Base-by-base conservation (phyloP, 805 yeast genomes). In the Yamadazyma laniorum region DNA sequence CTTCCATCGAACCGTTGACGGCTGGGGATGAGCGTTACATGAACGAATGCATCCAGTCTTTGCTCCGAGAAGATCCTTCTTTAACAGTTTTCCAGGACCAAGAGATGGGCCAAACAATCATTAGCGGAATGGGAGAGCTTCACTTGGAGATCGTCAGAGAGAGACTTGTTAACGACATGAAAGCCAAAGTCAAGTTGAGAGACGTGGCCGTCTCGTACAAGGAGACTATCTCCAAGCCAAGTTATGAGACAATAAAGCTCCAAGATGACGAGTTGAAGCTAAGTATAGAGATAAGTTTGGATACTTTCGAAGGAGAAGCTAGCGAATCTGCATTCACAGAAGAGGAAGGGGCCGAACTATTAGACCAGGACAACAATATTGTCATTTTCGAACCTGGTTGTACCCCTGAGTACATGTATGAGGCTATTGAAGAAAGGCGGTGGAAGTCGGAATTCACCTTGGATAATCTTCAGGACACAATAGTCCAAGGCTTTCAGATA, bases 101-200 rank as follows among this genome's bases (percentile, higher is more conserved):
- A 42, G 98, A 91, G 49, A 70, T 87, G 39, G 95, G 93, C 5
- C 97, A 93, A 63, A 81, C 90, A 2, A 75, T 90, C 18, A 61
- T 93, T 21, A 81, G 95, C 14, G 99, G 99, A 22, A 91, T 91
- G 98, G 99, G 99, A 28, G 98, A 93, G 55, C 70, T 93, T 33
- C 99, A 93, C 63, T 70, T 93, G 34, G 98, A 93, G 49, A 89
- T 93, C 48, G 85, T 93, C 1, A 73, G 72, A 33, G 93, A 87
- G 51, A 70, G 97, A 39, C 70, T 89, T 29, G 63, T 86, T n/a
- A 76, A 75, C 29, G 95, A 88, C 41, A 71, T 89, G 73, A 82
- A 83, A 56, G 96, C 95, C 3, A 79, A 82, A 39, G 84, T 86
- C 1, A 81, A 80, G 22, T 72, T 88, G 27, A 89, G 96, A 32